Conservation (phyloP, 768 basidiomycete species). For the Lactifluus subvellereus region DNA sequence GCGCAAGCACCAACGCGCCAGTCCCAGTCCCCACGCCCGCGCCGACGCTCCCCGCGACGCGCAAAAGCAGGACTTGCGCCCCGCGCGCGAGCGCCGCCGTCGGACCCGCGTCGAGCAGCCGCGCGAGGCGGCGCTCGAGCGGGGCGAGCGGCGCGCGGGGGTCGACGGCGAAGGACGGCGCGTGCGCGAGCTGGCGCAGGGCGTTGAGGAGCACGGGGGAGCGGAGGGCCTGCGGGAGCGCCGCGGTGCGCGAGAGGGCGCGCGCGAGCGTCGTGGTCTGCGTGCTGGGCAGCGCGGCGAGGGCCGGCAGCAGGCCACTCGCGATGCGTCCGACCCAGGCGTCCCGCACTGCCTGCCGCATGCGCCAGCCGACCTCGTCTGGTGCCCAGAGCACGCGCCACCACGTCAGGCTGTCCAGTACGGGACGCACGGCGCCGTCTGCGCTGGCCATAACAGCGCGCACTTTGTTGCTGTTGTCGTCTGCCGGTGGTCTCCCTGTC, state of each 20-base stretch:
- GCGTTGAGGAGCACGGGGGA: slow-evolving; percentile 25
- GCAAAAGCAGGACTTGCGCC: slow-evolving; percentile 27
- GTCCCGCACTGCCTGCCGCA: slow-evolving; percentile 10
- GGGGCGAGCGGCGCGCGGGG: slow-evolving; percentile 20
- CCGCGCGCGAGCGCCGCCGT: slow-evolving; percentile 25
- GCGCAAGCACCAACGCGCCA: slow-evolving; percentile 17
- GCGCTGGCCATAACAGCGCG: slow-evolving; percentile 7
- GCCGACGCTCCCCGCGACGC: slow-evolving; percentile 17
- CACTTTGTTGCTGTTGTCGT: slow-evolving; percentile 3
- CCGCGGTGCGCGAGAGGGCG: slow-evolving; percentile 4
- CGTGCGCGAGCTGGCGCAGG: slow-evolving; percentile 21
- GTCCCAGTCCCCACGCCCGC: slow-evolving; percentile 25
- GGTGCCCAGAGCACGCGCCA: slow-evolving; percentile 18
- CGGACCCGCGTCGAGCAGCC: slow-evolving; percentile 17
- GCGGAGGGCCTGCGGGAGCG: slow-evolving; percentile 19
- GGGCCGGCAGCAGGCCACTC: slow-evolving; percentile 12
- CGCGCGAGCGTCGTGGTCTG: slow-evolving; percentile 1
- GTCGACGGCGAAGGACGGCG: slow-evolving; percentile 16
- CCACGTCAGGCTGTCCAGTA: slow-evolving; percentile 12
- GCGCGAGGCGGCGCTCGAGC: slow-evolving; percentile 20
- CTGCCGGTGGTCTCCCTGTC: not conserved
- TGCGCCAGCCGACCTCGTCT: slow-evolving; percentile 23
- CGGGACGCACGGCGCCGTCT: slow-evolving; percentile 8
- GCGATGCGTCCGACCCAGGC: slow-evolving; percentile 16
- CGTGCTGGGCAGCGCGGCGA: slow-evolving; percentile 13